Base-by-base conservation (phyloP, 2,329 filamentous ascomycete species). In the Xylaria hypoxylon region DNA sequence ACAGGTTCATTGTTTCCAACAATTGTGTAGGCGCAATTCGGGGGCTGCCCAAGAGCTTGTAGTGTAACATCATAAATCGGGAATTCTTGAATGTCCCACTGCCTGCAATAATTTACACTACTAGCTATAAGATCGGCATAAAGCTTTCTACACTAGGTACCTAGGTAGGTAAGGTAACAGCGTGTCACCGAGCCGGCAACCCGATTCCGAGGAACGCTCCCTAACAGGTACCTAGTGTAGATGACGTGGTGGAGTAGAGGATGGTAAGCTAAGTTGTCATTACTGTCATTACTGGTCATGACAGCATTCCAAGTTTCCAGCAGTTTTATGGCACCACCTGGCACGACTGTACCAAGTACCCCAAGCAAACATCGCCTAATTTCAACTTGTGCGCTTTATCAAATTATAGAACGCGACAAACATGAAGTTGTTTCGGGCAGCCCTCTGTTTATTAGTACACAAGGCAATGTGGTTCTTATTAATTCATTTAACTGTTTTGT, bases 1-100 rank as follows among this genome's bases (percentile, higher is more conserved):
- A 44, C 19, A 28, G 33, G 11, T 24, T n/a, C 6, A 33, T 26
- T 15, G 5, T 7, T 38, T 42, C 10, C 15, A 40, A 40, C 24
- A 15, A 19, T 40, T 33, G 3, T 15, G 11, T 11, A 55, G 52
- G 28, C 22, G 22, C 13, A 28, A 15, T 8, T 26, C 3, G n/a
- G n/a, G 15, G 52, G n/a, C 22, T 42, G 15, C 26, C 35, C 7
- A 26, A 58, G 31, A 40, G 40, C 22, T 31, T 28, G 58, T 45
- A 33, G 51, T 44, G 59, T 47, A 62, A 50, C 52, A 19, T 57
- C 58, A 44, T 47, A 42, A 26, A 47, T 58, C 58, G 51, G 52
- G 50, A 26, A 47, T 58, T 42, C 47, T 52, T 62, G 53, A n/a
- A 52, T 55, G 45, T 47, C 45, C 40, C 17, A 35, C 45, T 40